Percentiles rank a stretch among this genome's conserved stretches.
These are phyloP conservation scores for Elaeis oleifera DNA, from an alignment of 202 grass and related monocot species.

Conservation along the genomic window DNA sequence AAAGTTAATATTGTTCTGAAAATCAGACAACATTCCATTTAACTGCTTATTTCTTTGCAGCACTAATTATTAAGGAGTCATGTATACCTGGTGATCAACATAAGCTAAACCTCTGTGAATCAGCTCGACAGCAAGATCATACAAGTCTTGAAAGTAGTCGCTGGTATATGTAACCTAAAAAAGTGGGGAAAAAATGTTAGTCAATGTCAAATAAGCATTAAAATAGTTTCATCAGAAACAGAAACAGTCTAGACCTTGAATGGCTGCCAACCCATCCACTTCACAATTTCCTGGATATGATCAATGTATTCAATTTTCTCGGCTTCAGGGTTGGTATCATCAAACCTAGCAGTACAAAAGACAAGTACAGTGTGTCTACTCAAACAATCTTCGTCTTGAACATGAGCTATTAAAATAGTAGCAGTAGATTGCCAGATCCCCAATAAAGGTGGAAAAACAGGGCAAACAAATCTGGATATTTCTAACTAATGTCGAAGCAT, in stretches of 20 bases:
- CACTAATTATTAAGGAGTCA: conserved; percentile 1
- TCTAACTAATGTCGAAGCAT: no score
- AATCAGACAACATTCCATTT: no score
- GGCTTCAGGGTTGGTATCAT: conserved; percentile 97
- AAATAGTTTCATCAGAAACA: conserved; percentile 1
- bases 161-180: conserved; percentile 72
- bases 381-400: neutral
- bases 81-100: conserved; percentile 90
- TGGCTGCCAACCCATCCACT: conserved; percentile 91
- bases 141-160: conserved; percentile 89
- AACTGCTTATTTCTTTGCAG: no score
- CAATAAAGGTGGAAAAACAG: no score
- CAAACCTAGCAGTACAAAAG: conserved; percentile 55
- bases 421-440: no score
- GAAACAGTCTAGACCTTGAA: conserved; percentile 40
- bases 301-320: conserved; percentile 97
- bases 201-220: neutral
- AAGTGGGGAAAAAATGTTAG: neutral
- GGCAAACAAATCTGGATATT: no score
- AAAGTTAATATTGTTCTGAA: no score
- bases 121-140: conserved; percentile 81
- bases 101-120: conserved; percentile 79
- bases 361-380: neutral
- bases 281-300: conserved; percentile 85
- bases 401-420: neutral